Conservation (phyloP, 2,329 filamentous ascomycete species). For the Phialophora macrospora region DNA sequence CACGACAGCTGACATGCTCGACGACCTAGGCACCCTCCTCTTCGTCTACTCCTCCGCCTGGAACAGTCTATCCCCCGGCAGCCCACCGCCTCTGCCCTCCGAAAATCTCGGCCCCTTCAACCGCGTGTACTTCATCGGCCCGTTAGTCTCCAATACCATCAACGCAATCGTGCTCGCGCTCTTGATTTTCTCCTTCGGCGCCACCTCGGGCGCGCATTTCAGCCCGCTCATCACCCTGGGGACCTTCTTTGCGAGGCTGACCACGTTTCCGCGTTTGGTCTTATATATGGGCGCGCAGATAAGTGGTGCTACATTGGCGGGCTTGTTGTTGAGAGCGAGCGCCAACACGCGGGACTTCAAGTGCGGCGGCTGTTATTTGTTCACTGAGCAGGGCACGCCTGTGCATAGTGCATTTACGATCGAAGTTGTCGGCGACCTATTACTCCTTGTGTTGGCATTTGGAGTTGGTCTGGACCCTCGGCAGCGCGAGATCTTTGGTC, state of each 20-base stretch:
- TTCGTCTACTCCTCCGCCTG: conserved; percentile 40
- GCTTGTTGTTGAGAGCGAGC: conserved; percentile 49
- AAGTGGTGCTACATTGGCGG: conserved; percentile 53
- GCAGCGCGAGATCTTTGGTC: conserved; percentile 56
- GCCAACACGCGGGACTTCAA: conserved; percentile 44
- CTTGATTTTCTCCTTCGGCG: conserved; percentile 57
- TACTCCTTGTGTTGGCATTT: conserved; percentile 57
- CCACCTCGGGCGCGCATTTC: conserved; percentile 58
- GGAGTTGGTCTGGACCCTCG: conserved; percentile 61
- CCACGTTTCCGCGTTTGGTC: conserved; percentile 55
- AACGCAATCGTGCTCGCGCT: conserved; percentile 52
- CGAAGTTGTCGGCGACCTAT: conserved; percentile 55
- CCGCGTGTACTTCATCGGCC: conserved; percentile 42
- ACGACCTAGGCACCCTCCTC: conserved; percentile 35
- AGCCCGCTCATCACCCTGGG: conserved; percentile 61
- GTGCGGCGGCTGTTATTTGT: conserved; percentile 49
- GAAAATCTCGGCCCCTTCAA: conserved; percentile 41
- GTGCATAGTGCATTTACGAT: conserved; percentile 53
- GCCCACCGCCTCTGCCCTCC: conserved; percentile 25
- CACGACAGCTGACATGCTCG: not conserved
- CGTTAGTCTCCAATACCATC: conserved; percentile 47
- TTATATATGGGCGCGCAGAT: conserved; percentile 56
- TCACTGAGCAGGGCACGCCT: conserved; percentile 44
- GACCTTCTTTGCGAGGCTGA: conserved; percentile 58
- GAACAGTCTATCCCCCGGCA: conserved; percentile 29